Conservation (phyloP, 1,139 yeast species). For the Dujonia santamariae region DNA sequence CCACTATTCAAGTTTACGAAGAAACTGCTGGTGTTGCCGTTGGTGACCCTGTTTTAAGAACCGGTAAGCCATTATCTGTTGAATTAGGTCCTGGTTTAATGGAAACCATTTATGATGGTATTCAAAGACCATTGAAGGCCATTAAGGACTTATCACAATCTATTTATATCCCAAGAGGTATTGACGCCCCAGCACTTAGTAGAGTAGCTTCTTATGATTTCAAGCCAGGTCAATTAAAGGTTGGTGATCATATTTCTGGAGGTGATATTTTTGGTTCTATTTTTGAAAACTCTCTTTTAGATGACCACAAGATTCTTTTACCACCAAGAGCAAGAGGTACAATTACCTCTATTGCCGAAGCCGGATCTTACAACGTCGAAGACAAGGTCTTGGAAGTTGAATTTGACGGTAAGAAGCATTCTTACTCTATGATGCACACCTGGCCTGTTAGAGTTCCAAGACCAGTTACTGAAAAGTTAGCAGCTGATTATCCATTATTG, state of each 20-base stretch:
- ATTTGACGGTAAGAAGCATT: slow-evolving; percentile 79
- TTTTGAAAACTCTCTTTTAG: slow-evolving; percentile 86
- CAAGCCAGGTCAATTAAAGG: slow-evolving; percentile 73
- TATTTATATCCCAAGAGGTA: slow-evolving; percentile 97
- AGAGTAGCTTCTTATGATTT: slow-evolving; percentile 84
- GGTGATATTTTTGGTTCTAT: slow-evolving; percentile 96
- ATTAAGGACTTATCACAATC: slow-evolving; percentile 84
- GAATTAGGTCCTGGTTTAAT: slow-evolving; percentile 98
- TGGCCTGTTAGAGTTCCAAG: slow-evolving; percentile 99
- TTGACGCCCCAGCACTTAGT: slow-evolving; percentile 89
- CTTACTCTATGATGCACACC: slow-evolving; percentile 93
- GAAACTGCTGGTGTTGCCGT: slow-evolving; percentile 99
- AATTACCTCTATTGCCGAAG: slow-evolving; percentile 79
- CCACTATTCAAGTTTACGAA: slow-evolving; percentile 97
- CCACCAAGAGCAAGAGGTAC: slow-evolving; percentile 99
- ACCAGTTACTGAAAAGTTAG: slow-evolving; percentile 90
- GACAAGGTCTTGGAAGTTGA: slow-evolving; percentile 91
- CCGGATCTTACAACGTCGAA: slow-evolving; percentile 88
- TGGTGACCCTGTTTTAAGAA: slow-evolving; percentile 96
- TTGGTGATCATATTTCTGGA: slow-evolving; percentile 97
- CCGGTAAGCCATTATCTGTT: slow-evolving; percentile 96
- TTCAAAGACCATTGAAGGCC: slow-evolving; percentile 95
- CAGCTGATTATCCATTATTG: slow-evolving; percentile 91
- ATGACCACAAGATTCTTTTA: slow-evolving; percentile 87
- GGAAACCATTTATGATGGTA: slow-evolving; percentile 99